Percentiles rank a stretch among this genome's conserved stretches.
These are phyloP conservation scores for Verticillium longisporum DNA, from an alignment of 2,329 filamentous ascomycete genomes.

Conservation along the genomic window DNA sequence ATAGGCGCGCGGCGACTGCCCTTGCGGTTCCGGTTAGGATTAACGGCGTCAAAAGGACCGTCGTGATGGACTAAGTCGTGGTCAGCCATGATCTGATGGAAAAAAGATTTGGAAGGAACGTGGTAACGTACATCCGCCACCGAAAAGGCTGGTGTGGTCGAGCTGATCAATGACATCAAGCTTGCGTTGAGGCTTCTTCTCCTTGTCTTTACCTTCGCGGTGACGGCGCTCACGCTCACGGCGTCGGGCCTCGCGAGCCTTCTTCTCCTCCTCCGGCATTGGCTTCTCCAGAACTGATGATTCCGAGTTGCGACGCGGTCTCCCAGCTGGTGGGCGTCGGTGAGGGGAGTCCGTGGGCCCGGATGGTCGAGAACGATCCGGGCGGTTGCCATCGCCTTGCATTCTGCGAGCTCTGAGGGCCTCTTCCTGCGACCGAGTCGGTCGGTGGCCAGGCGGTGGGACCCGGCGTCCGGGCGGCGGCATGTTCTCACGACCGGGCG, in stretches of 20 bases:
- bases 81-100: background rate
- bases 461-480: constrained; percentile 37
- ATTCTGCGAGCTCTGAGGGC: constrained; percentile 43
- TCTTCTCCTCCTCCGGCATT: constrained; percentile 53
- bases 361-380: constrained; percentile 18
- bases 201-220: constrained; percentile 41
- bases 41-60: constrained; percentile 93
- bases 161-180: constrained; percentile 94
- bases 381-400: constrained; percentile 27
- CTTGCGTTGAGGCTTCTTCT: constrained; percentile 41
- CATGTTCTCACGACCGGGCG: constrained; percentile 38
- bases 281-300: constrained; percentile 62
- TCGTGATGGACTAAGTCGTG: constrained; percentile 76
- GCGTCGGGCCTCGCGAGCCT: constrained; percentile 38
- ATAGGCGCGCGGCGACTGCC: constrained; percentile 81
- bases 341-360: constrained; percentile 28
- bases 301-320: constrained; percentile 70
- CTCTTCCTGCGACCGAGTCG: constrained; percentile 61
- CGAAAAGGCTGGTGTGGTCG: constrained; percentile 93
- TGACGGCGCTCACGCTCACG: constrained; percentile 45
- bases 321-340: constrained; percentile 31
- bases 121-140: constrained; percentile 68
- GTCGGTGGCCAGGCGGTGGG: constrained; percentile 48
- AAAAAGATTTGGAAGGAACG: background rate
- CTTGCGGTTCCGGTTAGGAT: constrained; percentile 86